Percentiles rank a stretch among this genome's conserved stretches.
phyloP scores from a whole-genome alignment of 1,284 basidiomycete species.

The Ceratobasidium sp. region DNA sequence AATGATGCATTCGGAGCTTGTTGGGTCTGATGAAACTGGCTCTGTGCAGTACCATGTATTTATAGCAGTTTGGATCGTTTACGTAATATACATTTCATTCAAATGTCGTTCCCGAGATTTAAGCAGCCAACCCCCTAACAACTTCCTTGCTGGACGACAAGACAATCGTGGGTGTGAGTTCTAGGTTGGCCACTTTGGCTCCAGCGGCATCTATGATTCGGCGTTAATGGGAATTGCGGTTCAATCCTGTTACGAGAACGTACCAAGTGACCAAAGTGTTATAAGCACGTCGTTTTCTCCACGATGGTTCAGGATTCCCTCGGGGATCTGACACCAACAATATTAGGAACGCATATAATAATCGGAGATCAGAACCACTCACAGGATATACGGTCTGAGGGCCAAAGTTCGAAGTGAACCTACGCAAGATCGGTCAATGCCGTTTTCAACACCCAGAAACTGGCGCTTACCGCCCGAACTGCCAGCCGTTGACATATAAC shows the following conservation, averaged over 20 bases:
- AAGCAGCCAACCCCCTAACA: conserved; percentile 9
- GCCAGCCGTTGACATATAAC: conserved; percentile 33
- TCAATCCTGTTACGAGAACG: background rate
- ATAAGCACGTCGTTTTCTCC: conserved; percentile 18
- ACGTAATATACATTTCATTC: background rate
- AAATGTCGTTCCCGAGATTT: background rate
- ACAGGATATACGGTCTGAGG: conserved; percentile 28
- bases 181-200: conserved; percentile 10
- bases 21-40: background rate
- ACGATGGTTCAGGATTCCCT: conserved; percentile 33
- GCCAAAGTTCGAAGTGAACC: conserved; percentile 18
- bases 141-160: conserved; percentile 22
- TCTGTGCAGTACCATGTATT: too few relatives aligned
- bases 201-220: background rate
- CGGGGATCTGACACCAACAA: background rate
- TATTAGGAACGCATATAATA: background rate
- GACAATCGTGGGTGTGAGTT: conserved; percentile 1
- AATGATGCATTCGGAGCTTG: background rate
- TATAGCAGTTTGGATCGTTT: background rate
- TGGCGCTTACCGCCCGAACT: conserved; percentile 22
- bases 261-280: conserved; percentile 21
- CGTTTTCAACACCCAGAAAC: background rate
- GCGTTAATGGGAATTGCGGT: background rate
- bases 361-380: background rate
- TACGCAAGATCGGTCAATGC: background rate